Evolutionary conservation across 2,329 filamentous ascomycete species (phyloP), one percentile per base, ranked within the genome.

Genomic region (Chrysoporthe cubensis): DNA sequence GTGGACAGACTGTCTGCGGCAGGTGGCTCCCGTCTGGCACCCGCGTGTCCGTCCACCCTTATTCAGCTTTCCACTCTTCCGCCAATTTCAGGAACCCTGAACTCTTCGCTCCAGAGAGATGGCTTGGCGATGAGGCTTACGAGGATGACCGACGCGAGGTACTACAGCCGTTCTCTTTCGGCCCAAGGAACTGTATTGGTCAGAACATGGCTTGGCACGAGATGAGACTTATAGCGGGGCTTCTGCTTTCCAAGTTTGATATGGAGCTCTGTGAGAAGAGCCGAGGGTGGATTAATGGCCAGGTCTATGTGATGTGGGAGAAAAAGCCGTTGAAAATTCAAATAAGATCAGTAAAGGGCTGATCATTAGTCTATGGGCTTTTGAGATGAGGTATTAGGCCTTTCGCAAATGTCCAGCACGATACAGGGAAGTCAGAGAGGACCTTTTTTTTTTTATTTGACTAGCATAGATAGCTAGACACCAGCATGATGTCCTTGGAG

Each of bases 161-260:
- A 0, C 61, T 77, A 0, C 73, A 76, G 62, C 76, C 77, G 4
- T 79, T 79, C 54, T 71, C 70, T 0, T 11, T 71, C 26, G 76
- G 77, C 1, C 74, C 76, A 1, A 71, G 77, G 4, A 73, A 75
- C 44, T 79, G 76, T 60, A 69, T 78, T 42, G 77, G 77, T 4
- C 74, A 72, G 70, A 76, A 75, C 63, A 75, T 87, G 50, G 83
- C 83, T 5, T 84, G 82, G 65, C 76, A 80, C 42, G 83, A 87
- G 71, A 82, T 85, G 78, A 78, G 84, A 4, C 72, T 85, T 6
- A 81, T 85, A 43, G 71, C 86, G 3, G 79, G 80, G 0, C 78
- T 78, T 3, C 71, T 86, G 4, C 68, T 86, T 0, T 85, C 78
- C 72, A 82, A 82, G 54, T 86, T 85, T 70, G 83, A 86, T 65